Evolutionary conservation across 225 moss, liverwort and hornwort species (phyloP), one percentile per base, ranked within the genome.

Genomic region (Sphagnum contortum): DNA sequence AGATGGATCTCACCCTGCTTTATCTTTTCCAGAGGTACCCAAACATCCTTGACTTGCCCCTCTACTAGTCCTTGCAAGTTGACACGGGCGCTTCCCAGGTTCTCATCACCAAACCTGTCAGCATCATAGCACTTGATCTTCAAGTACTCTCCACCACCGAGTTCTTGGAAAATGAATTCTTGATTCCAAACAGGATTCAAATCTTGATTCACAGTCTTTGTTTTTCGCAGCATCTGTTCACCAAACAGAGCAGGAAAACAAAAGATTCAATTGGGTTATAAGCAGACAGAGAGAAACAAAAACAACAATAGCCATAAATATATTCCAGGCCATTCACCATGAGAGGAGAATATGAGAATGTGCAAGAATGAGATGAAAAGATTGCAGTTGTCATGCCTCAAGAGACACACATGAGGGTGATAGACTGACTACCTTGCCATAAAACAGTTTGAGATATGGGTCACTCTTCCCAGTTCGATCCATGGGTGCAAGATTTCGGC

Each of bases 391-490:
- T 29, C 29, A 29, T 29, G 29, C 29, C 29, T 29, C 29, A 29
- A 29, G 29, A 29, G 29, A 29, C 29, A 29, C 29, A 29, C 29
- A 29, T 6, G 12, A 45, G 45, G 12, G 51, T 4, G 29, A 66
- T 12, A 5, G 56, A 47, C 51, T 48, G 47, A 48, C 49, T 68
- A 91, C 96, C 96, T 96, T 96, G 75, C 92, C 96, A 64, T 96
- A 96, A 60, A 88, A 87, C n/a, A 96, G 66, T 73, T 92, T 96
- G 44, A 96, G 71, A 72, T 96, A 96, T 2, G 96, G 96, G 71
- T 96, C 96, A 68, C 96, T 96, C 69, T 96, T 96, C 59, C 96
- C 96, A 72, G 96, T 96, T 73, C 76, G 92, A 75, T 96, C 96
- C 96, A 92, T 96, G 29, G 96, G 92, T 57, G 96, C 96, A 73